phyloP scores from a whole-genome alignment of 768 basidiomycete genomes.

The Chalciporus chontae region DNA sequence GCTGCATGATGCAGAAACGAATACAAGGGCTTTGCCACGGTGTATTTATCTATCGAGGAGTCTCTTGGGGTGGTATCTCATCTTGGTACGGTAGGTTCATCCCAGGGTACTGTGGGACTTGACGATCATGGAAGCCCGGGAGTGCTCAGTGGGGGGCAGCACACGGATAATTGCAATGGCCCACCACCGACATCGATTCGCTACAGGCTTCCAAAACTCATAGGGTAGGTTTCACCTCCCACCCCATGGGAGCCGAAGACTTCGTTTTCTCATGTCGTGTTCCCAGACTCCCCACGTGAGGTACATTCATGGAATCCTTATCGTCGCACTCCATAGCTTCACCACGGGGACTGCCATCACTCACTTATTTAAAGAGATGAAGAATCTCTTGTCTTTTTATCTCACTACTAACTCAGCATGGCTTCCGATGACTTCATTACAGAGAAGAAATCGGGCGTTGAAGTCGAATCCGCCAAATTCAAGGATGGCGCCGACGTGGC shows the following conservation, averaged over 20 bases:
- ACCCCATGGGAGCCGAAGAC: not conserved
- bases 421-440: not conserved
- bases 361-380: constrained; percentile 3
- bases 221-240: not conserved
- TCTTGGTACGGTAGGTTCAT: too few species aligned
- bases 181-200: too few species aligned
- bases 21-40: too few species aligned
- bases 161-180: too few species aligned
- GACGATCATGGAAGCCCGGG: too few species aligned
- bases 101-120: too few species aligned
- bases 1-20: too few species aligned
- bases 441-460: not conserved
- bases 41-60: too few species aligned
- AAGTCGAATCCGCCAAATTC: constrained; percentile 1
- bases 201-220: not conserved
- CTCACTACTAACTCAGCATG: constrained; percentile 1
- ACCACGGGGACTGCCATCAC: not conserved
- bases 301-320: not conserved
- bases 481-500: not conserved
- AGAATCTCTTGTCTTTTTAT: not conserved
- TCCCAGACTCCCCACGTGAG: not conserved
- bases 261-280: not conserved
- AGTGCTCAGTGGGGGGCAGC: too few species aligned
- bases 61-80: too few species aligned
- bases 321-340: not conserved